These are phyloP conservation scores for Aureobasidium musti DNA, from an alignment of 2,329 filamentous ascomycete species.

Conservation along the genomic window DNA sequence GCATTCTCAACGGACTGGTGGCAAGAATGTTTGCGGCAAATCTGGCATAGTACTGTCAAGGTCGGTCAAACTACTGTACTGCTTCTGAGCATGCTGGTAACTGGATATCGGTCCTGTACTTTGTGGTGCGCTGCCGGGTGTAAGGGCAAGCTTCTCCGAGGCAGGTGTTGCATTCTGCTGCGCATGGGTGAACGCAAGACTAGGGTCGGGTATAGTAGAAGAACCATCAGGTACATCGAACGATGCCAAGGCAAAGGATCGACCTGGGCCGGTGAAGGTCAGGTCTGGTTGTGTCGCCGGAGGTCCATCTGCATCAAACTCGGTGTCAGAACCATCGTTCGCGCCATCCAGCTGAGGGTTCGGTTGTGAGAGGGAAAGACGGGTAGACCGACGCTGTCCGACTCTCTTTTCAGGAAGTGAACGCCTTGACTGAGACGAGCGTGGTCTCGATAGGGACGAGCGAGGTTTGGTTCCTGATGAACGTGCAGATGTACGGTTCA, in stretches of 20 bases:
- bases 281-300: neutral
- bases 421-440: neutral
- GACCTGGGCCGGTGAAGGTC: neutral
- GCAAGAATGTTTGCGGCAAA: constrained; percentile 12
- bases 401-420: neutral
- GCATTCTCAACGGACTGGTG: neutral
- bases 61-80: constrained; percentile 13
- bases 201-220: constrained; percentile 24
- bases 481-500: neutral
- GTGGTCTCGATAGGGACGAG: neutral
- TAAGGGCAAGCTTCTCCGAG: neutral
- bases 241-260: neutral
- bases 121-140: constrained; percentile 11
- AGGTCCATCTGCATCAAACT: neutral
- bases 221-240: neutral
- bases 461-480: neutral
- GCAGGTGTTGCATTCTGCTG: constrained; percentile 15
- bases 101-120: constrained; percentile 14
- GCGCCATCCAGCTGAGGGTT: neutral
- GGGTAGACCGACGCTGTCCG: constrained; percentile 4
- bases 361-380: constrained; percentile 17
- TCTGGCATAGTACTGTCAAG: constrained; percentile 23
- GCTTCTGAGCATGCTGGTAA: constrained; percentile 20
- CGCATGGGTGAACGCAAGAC: constrained; percentile 11
- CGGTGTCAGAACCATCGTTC: neutral